phyloP scores from a whole-genome alignment of 176 grass and related monocot genomes.

The Rhynchospora tenuis region DNA sequence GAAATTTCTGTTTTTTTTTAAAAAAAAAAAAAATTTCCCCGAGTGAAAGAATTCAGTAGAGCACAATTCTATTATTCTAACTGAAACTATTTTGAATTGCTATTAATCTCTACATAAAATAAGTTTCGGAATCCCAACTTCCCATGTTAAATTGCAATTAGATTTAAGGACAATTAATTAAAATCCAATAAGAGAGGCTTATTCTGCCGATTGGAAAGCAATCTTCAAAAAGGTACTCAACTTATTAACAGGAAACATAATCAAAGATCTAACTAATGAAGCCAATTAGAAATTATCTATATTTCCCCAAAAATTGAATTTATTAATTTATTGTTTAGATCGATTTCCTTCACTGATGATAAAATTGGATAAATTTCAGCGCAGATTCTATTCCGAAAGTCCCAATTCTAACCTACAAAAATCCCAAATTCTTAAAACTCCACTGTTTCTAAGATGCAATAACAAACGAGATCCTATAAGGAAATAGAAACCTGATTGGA shows the following conservation, averaged over 20 bases:
- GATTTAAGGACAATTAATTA: neutral
- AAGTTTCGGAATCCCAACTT: neutral
- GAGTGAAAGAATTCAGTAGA: too few relatives aligned
- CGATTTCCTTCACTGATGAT: neutral
- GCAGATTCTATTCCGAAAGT: neutral
- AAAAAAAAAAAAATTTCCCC: too few relatives aligned
- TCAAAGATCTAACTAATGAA: too few relatives aligned
- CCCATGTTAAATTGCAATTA: neutral
- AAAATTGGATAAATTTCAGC: neutral
- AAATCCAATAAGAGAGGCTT: neutral
- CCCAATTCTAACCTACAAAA: neutral
- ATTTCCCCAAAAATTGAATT: neutral
- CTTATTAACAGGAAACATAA: neutral
- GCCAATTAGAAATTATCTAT: neutral
- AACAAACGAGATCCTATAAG: constrained; percentile 1
- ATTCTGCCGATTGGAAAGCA: neutral
- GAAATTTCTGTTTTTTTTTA: too few relatives aligned
- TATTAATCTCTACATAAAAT: neutral
- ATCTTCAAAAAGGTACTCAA: neutral
- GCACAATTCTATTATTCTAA: neutral
- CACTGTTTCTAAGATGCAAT: neutral
- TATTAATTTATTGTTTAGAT: neutral
- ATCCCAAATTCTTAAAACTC: neutral
- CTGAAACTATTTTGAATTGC: neutral
- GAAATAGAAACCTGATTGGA: constrained; percentile 17